Conservation (phyloP, 768 basidiomycete genomes). For the Mycena filopes region DNA sequence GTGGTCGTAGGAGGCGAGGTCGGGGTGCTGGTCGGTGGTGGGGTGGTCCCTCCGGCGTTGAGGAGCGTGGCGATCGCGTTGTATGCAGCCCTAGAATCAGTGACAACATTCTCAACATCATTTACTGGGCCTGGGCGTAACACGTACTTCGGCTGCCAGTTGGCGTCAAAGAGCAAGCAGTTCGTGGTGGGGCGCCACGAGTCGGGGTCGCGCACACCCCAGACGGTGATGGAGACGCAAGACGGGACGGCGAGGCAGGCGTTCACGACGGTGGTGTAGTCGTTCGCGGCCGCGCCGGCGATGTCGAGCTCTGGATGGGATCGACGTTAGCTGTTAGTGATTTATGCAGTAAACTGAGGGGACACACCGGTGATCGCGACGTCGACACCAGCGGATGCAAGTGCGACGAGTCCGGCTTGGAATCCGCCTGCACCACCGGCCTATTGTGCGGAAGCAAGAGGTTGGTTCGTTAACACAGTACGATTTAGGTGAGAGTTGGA, state of each 20-base stretch:
- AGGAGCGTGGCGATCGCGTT: conserved; percentile 42
- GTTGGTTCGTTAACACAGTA: not conserved
- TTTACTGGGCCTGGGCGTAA: not conserved
- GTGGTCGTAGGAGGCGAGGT: not conserved
- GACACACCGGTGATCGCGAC: conserved; percentile 54
- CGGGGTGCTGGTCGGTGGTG: not conserved
- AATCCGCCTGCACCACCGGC: conserved; percentile 53
- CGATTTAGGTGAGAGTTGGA: too few species aligned
- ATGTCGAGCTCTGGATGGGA: conserved; percentile 51
- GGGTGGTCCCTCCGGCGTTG: conserved; percentile 6
- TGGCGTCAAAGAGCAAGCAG: conserved; percentile 58
- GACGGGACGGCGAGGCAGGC: conserved; percentile 54
- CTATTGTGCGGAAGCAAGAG: conserved; percentile 36
- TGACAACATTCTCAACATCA: not conserved
- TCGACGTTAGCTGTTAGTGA: too few species aligned
- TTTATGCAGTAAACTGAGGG: too few species aligned
- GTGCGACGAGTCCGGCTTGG: conserved; percentile 55
- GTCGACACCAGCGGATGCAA: conserved; percentile 54
- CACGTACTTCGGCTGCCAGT: conserved; percentile 54
- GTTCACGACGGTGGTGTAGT: conserved; percentile 56
- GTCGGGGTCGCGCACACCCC: conserved; percentile 61
- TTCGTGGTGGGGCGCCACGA: conserved; percentile 57
- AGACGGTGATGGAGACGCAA: conserved; percentile 61
- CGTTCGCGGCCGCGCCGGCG: conserved; percentile 47
- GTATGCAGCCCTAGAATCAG: conserved; percentile 41